These are phyloP conservation scores for Xylaria polymorpha DNA, from an alignment of 2,329 filamentous ascomycete species.

Conservation along the genomic window DNA sequence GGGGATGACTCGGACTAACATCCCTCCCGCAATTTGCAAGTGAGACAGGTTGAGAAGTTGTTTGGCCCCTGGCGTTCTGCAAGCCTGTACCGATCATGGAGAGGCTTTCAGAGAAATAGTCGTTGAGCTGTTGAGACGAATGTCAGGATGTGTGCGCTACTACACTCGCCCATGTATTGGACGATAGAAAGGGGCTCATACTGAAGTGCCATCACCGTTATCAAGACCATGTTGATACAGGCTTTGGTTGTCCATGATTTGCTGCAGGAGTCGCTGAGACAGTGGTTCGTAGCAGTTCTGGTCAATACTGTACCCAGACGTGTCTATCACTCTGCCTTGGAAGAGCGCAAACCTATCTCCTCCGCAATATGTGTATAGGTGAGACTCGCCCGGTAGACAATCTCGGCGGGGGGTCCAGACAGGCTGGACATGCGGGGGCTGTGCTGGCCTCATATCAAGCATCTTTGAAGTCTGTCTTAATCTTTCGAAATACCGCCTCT, in stretches of 20 bases:
- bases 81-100: constrained; percentile 37
- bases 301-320: constrained; percentile 25
- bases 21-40: constrained; percentile 45
- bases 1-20: constrained; percentile 46
- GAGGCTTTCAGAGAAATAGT: constrained; percentile 38
- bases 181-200: constrained; percentile 39
- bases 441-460: constrained; percentile 35
- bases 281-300: constrained; percentile 32
- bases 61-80: constrained; percentile 45
- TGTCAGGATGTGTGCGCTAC: constrained; percentile 33
- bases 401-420: constrained; percentile 27
- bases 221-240: constrained; percentile 42
- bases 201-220: constrained; percentile 44
- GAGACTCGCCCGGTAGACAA: constrained; percentile 44
- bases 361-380: constrained; percentile 37
- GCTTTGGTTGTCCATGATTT: constrained; percentile 44
- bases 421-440: constrained; percentile 30
- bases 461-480: constrained; percentile 40
- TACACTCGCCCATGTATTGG: constrained; percentile 1
- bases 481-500: constrained; percentile 31
- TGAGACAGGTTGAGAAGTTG: constrained; percentile 48
- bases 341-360: constrained; percentile 28
- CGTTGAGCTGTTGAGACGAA: constrained; percentile 41
- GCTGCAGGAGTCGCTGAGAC: constrained; percentile 39
- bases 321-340: constrained; percentile 25